Base-by-base conservation (phyloP, 495 filamentous ascomycete species). In the Trichocladium uniseriatum region DNA sequence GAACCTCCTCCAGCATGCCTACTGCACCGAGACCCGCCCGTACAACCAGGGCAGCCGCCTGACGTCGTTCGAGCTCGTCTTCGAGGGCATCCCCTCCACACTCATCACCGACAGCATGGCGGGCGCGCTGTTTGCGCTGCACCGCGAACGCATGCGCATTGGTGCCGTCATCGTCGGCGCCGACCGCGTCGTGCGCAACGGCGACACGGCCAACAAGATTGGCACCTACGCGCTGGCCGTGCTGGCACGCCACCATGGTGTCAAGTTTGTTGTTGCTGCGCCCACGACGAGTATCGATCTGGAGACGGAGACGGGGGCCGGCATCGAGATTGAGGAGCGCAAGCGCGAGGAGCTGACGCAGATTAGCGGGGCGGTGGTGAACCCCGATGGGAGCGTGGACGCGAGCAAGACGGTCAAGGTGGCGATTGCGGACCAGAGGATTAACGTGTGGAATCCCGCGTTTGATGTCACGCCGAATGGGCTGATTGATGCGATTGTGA, bases 201-300 rank as follows among this genome's bases (percentile, higher is more conserved):
- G 92, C 29, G 92, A 98, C 68, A 97, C 92, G 2, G 92, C 92
- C 38, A 98, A 98, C 66, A 98, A 98, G 70, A 94, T 98, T 49
- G 92, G 92, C 24, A 98, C 92, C n/a, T 97, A 97, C 63, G 68
- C 76, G 34, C 76, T 98, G 24, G 89, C 92, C 10, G 85, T 95
- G 3, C 74, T 92, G 22, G 92, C 92, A 19, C 81, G 76, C 51
- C 71, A 87, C 58, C 94, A 97, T 62, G 85, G 82, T 15, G 76
- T 96, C 42, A 96, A 92, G 62, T 98, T 98, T 62, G 73, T 98
- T 22, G 90, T 97, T 8, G 92, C 94, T 5, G 92, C 92, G 2
- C 92, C 92, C 10, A 84, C 88, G 16, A 97, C 94, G 8, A 95
- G 86, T 47, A 90, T 98, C 57, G 92, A 98, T 61, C 69, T 95